Base-by-base conservation (phyloP, 78 protist genomes). In the Tieghemostelium lacteum region DNA sequence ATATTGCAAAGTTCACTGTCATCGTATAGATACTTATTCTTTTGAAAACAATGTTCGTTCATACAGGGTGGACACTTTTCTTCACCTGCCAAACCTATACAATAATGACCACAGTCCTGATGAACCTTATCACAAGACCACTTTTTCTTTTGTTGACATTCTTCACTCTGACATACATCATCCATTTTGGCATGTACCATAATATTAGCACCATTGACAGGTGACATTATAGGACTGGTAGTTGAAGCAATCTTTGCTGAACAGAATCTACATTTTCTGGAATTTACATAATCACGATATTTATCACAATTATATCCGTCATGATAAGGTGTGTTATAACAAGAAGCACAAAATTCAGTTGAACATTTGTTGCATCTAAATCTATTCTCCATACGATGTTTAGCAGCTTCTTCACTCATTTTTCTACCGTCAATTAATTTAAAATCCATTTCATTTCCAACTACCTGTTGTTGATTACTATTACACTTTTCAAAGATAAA, bases 381-480 rank as follows among this genome's bases (percentile, higher is more conserved):
- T 80, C 88, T 64, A 55, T 29, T 54, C 39, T 80, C 76, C 24
- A 66, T 76, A 52, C 88, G 29, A 55, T 80, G 88, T 80, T 42
- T 66, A 36, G 88, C 88, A n/a, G 69, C 5, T 40, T 80, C 88
- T 80, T 80, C 88, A n/a, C 1, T 67, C 88, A 80, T 80, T n/a
- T 36, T 26, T 57, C 16, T 24, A 17, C 76, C 76, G 55, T 40
- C 60, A 39, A 73, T 72, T 29, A 76, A 34, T 45, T 55, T 19
- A 36, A 67, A 67, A 52, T 77, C 14, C 24, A 52, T 36, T 62
- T 67, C 24, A 49, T 71, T 45, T 71, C 20, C 29, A 29, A 64
- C 36, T 8, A 17, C 50, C 49, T 33, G 16, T 57, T 71, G 19
- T 50, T 50, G 16, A n/a, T 34, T 29, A 31, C 19, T 20, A 10